Base-by-base conservation (phyloP, 305 asterid species). In the Vinca major region DNA sequence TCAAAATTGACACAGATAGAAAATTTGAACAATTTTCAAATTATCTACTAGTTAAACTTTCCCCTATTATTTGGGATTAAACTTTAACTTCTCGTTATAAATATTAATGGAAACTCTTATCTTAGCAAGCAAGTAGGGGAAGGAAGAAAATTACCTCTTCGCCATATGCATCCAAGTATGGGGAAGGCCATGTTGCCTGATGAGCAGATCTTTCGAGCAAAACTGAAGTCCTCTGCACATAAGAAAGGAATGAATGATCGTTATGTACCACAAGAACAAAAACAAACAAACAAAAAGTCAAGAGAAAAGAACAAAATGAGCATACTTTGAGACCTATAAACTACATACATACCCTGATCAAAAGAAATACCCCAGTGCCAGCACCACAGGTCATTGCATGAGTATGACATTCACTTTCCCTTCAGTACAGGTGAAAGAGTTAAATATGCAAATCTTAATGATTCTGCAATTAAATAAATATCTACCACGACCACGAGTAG, bases 141-240 rank as follows among this genome's bases (percentile, higher is more conserved):
- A 66, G 14, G 62, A 37, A 20, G 51, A 33, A 70, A 61, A 20
- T 76, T 85, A 89, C 99, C 99, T 94, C 99, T 88, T 94, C 99
- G 65, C 99, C 99, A 63, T 82, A 93, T 52, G 85, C 84, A 85
- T 93, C 99, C 84, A 93, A 86, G 81, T 91, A 93, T 3, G 95
- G 99, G 70, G 99, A 93, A 41, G 97, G 96, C 99, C 99, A 93
- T 52, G 86, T 86, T 63, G 97, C 96, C 79, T 89, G 96, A 70
- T 92, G 95, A 72, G 91, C 93, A 69, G 89, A 86, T 79, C 97
- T 85, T 80, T 88, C 97, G 61, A 93, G 96, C 81, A 91, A 77
- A 75, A 93, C 83, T 40, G 96, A 85, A 66, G 99, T 91, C 85
- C 78, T 91, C 99, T 93, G 79, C 75, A 70, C 5, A 47, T 63